These are phyloP conservation scores for Paspalum vaginatum DNA, from an alignment of 176 grass and related monocot genomes.

Conservation along the genomic window DNA sequence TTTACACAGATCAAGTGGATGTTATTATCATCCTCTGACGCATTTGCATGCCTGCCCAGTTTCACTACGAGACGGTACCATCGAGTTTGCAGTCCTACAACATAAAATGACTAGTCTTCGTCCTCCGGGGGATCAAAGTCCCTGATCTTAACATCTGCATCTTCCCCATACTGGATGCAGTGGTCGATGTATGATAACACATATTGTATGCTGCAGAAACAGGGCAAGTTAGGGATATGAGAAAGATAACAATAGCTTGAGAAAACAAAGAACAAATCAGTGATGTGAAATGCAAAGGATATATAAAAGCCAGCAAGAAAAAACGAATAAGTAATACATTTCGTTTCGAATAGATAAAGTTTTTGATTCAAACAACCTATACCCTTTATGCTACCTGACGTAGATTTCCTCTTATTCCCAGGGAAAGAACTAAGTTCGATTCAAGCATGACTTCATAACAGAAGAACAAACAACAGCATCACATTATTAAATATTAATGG, in stretches of 20 bases:
- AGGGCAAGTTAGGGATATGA: neutral
- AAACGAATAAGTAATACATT: neutral
- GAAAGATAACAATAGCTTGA: neutral
- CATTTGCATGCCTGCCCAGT: neutral
- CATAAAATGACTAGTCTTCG: conserved; percentile 45
- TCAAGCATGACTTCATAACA: neutral
- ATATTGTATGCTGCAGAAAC: conserved; percentile 77
- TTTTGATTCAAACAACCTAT: neutral
- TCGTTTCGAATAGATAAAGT: neutral
- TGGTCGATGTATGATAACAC: conserved; percentile 76
- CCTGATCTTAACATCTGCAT: conserved; percentile 82
- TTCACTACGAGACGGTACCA: neutral
- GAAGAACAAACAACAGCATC: conserved; percentile 2
- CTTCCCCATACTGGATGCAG: conserved; percentile 89
- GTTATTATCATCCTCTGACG: neutral
- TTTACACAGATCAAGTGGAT: neutral
- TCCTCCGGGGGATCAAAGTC: conserved; percentile 75
- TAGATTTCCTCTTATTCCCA: neutral
- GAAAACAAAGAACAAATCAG: neutral
- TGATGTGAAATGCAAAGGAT: neutral
- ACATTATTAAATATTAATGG: too few relatives aligned
- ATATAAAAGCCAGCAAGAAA: neutral
- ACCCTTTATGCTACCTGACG: neutral
- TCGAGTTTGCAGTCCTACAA: neutral
- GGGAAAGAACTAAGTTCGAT: neutral